Conservation (phyloP, 345 rosid genomes). For the Odontarrhena argentea region DNA sequence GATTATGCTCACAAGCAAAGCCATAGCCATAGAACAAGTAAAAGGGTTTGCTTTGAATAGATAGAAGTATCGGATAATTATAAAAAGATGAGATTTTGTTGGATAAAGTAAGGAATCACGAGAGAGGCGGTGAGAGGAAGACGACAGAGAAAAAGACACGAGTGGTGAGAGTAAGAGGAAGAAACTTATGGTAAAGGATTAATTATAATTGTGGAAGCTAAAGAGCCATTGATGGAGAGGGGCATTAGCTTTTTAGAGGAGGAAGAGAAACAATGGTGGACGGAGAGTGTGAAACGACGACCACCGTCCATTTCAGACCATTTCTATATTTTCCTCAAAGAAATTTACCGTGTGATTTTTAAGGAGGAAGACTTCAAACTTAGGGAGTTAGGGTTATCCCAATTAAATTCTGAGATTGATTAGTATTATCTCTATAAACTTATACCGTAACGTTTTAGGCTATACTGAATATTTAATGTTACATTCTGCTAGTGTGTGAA, state of each 20-base stretch:
- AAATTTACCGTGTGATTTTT: not conserved
- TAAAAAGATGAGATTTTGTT: not conserved
- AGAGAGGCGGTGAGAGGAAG: constrained; percentile 45
- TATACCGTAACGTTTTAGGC: constrained; percentile 11
- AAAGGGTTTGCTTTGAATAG: constrained; percentile 14
- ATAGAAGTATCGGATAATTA: not conserved
- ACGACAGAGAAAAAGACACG: constrained; percentile 36
- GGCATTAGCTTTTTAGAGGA: constrained; percentile 29
- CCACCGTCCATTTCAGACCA: constrained; percentile 43
- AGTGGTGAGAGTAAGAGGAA: constrained; percentile 28
- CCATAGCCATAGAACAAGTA: constrained; percentile 28
- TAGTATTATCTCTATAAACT: not conserved
- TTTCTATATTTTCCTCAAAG: not conserved
- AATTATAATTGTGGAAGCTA: constrained; percentile 3
- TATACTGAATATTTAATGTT: not conserved
- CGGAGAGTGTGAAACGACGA: constrained; percentile 39
- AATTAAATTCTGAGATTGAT: constrained; percentile 3
- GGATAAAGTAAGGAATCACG: constrained; percentile 26
- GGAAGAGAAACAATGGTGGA: constrained; percentile 15
- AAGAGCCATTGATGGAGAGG: constrained; percentile 37
- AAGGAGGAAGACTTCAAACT: constrained; percentile 3
- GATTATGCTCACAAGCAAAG: constrained; percentile 37
- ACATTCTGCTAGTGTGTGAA: not conserved
- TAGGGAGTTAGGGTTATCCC: constrained; percentile 22
- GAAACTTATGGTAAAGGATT: constrained; percentile 12